These are phyloP conservation scores for Juncus effusus DNA, from an alignment of 176 grass and related monocot genomes.

Conservation along the genomic window DNA sequence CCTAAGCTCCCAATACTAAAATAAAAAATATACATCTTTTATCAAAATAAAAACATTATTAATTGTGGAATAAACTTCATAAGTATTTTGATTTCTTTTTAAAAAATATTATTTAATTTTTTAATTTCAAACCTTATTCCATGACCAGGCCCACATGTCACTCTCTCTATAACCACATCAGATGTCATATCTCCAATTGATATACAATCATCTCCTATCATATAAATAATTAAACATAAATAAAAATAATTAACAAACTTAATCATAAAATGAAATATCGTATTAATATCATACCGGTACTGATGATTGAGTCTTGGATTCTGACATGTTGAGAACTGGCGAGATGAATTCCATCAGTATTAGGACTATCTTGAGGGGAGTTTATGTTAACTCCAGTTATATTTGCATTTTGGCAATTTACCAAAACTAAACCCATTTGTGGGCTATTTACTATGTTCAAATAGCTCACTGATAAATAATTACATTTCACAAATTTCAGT, in stretches of 20 bases:
- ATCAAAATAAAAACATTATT: too few relatives aligned
- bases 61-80: background rate
- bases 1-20: slow-evolving; percentile 33
- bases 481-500: slow-evolving; percentile 19
- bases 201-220: slow-evolving; percentile 41
- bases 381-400: slow-evolving; percentile 24
- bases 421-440: slow-evolving; percentile 26
- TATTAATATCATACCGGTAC: slow-evolving; percentile 33
- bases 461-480: slow-evolving; percentile 19
- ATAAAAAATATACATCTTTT: background rate
- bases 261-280: background rate
- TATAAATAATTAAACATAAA: background rate
- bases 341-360: slow-evolving; percentile 42
- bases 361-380: slow-evolving; percentile 31
- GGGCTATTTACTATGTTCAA: slow-evolving; percentile 27
- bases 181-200: slow-evolving; percentile 26
- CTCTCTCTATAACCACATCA: slow-evolving; percentile 10
- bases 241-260: background rate
- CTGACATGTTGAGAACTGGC: slow-evolving; percentile 18
- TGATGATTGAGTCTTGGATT: slow-evolving; percentile 25
- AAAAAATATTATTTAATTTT: background rate
- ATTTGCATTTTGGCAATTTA: slow-evolving; percentile 1
- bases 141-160: slow-evolving; percentile 37
- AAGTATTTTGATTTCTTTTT: background rate
- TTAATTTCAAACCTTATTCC: slow-evolving; percentile 30